These are phyloP conservation scores for Chaetomiaceae sp. DNA, from an alignment of 2,329 filamentous ascomycete genomes.

Conservation along the genomic window DNA sequence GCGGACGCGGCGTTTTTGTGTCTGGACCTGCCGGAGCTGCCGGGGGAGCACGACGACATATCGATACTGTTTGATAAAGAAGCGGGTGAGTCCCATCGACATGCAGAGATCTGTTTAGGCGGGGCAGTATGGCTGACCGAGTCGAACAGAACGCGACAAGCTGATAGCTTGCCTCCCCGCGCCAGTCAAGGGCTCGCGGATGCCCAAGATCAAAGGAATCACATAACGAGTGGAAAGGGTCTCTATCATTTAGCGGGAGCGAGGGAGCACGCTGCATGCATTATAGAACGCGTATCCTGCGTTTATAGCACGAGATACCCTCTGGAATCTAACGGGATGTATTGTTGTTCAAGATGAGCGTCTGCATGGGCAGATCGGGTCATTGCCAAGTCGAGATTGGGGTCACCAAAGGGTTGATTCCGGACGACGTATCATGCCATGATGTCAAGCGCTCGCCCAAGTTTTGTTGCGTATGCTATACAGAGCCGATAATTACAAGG, in stretches of 20 bases:
- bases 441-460: no score
- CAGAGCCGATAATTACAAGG: background rate
- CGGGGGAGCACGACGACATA: constrained; percentile 90
- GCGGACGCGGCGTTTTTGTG: constrained; percentile 72
- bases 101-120: background rate
- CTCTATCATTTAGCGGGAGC: background rate
- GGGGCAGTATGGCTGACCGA: constrained; percentile 4
- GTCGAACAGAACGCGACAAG: constrained; percentile 47
- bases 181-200: constrained; percentile 45
- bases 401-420: no score
- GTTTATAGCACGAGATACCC: constrained; percentile 21
- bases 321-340: constrained; percentile 18
- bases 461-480: no score
- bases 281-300: background rate
- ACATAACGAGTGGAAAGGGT: background rate
- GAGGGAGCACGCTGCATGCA: background rate
- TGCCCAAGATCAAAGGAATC: constrained; percentile 24
- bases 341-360: no score
- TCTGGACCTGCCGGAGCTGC: constrained; percentile 81
- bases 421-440: no score
- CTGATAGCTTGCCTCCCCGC: constrained; percentile 51
- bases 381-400: no score
- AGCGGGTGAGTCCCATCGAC: constrained; percentile 53
- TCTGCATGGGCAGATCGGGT: no score
- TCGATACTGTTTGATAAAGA: constrained; percentile 78